Base-by-base conservation (phyloP, 164 flowering plant species). In the Vitis rotundifolia region DNA sequence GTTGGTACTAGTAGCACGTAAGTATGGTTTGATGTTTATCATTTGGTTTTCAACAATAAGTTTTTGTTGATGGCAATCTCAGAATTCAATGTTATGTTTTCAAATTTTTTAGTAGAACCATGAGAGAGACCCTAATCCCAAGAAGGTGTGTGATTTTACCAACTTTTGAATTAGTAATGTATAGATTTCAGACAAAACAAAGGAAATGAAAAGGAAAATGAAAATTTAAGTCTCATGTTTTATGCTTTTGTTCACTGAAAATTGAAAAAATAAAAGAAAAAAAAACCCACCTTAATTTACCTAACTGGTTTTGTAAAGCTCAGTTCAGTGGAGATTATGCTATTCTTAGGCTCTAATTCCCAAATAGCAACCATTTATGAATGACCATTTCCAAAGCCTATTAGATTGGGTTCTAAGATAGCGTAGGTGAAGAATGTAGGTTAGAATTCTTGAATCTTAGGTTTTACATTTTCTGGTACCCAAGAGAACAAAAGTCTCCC, bases 1-100 rank as follows among this genome's bases (percentile, higher is more conserved):
- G 37, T 44, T 37, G 73, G 31, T 52, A 44, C 63, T 9, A 64
- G 52, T 37, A 50, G 31, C 63, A 58, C 19, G 85, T 81, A 71
- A 70, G 80, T 66, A 3, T 44, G 5, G 28, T 29, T 11, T 5
- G 9, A 64, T 31, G 44, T 31, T 52, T 60, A 11, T 49, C 14
- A 1, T 71, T 57, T 61, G 15, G 5, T 11, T 29, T 22, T 18
- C 9, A 11, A 8, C 13, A 19, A 6, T 14, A 16, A 11, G 6
- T 29, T n/a, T 16, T 64, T 16, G 15, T 49, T 44, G 28, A 31
- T 56, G 13, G 57, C 5, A 1, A 26, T 12, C n/a, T 12, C 5
- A 11, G n/a, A 14, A 52, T 62, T 29, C 44, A 31, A 6, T 44
- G 56, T 22, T 22, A 22, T 22, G 22, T 29, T 0, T 49, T 22